These are phyloP conservation scores for Naganishia albida DNA, from an alignment of 1,284 basidiomycete genomes.

Conservation along the genomic window DNA sequence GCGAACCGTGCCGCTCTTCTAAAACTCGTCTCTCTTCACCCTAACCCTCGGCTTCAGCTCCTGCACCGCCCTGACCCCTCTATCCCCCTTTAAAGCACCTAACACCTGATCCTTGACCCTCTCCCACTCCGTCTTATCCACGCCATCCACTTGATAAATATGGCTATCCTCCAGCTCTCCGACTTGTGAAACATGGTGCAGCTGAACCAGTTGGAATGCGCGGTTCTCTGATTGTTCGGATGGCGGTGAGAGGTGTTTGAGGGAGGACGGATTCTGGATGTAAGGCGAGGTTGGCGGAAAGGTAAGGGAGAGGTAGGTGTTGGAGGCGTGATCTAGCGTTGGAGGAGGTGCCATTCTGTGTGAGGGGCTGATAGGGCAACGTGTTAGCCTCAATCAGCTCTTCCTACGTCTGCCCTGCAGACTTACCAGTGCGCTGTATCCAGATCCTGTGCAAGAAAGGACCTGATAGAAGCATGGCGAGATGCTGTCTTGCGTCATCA, in stretches of 20 bases:
- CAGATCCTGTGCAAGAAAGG: background rate
- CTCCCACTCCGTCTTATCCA: constrained; percentile 30
- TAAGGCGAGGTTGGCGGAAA: constrained; percentile 27
- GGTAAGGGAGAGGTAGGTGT: constrained; percentile 31
- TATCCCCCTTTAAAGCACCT: constrained; percentile 14
- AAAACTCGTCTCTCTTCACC: constrained; percentile 31
- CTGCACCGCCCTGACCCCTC: constrained; percentile 22
- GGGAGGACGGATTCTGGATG: constrained; percentile 13
- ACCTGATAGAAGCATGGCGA: background rate
- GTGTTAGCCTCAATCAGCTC: too few species aligned
- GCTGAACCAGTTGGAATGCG: constrained; percentile 14
- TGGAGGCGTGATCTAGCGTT: constrained; percentile 15
- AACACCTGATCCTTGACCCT: constrained; percentile 31
- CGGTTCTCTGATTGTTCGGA: too few species aligned
- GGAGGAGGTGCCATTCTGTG: constrained; percentile 30
- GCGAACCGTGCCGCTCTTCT: background rate
- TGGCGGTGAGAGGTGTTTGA: constrained; percentile 1
- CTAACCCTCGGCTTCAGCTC: constrained; percentile 26
- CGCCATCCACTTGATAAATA: constrained; percentile 30
- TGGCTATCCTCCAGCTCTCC: constrained; percentile 31
- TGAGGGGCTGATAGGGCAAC: too few species aligned
- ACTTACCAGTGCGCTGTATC: background rate
- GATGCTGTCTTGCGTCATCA: constrained; percentile 6
- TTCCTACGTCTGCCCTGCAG: background rate
- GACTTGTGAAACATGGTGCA: constrained; percentile 30